phyloP scores from a whole-genome alignment of 805 yeast species.

The Cyberlindnera misumaiensis region DNA sequence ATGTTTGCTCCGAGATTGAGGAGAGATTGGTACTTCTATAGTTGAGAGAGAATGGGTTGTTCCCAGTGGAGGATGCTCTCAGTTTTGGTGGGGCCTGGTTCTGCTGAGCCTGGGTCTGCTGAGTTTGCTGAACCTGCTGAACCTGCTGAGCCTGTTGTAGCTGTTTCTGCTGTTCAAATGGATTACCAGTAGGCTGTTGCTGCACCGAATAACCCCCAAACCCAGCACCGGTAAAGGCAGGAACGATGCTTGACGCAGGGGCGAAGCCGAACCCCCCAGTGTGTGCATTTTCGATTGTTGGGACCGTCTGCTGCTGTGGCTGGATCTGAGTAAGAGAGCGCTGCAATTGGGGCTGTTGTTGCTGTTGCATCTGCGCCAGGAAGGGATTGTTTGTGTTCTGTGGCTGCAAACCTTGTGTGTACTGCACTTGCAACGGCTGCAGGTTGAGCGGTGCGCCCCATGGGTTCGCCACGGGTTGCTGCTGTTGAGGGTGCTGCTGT shows the following conservation, averaged over 20 bases:
- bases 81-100: conserved; percentile 6
- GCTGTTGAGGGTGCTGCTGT: conserved; percentile 2
- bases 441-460: conserved; percentile 12
- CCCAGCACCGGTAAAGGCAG: conserved; percentile 48
- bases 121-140: conserved; percentile 10
- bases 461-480: conserved; percentile 9
- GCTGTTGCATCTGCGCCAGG: conserved; percentile 13
- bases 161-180: conserved; percentile 25
- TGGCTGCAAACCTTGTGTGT: conserved; percentile 10
- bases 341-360: conserved; percentile 11
- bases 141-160: conserved; percentile 8
- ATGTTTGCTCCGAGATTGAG: conserved; percentile 8
- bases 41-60: conserved; percentile 24
- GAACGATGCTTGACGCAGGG: conserved; percentile 17
- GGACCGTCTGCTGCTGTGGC: conserved; percentile 16
- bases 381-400: conserved; percentile 20
- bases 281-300: conserved; percentile 14
- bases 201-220: conserved; percentile 42
- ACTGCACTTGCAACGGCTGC: conserved; percentile 13
- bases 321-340: conserved; percentile 19
- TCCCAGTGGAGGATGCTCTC: conserved; percentile 19
- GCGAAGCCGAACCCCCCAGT: conserved; percentile 17
- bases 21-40: conserved; percentile 11
- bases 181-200: conserved; percentile 27
- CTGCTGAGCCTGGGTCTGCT: conserved; percentile 4